phyloP scores from a whole-genome alignment of 225 moss, liverwort and hornwort species.

The Neckera pumila region DNA sequence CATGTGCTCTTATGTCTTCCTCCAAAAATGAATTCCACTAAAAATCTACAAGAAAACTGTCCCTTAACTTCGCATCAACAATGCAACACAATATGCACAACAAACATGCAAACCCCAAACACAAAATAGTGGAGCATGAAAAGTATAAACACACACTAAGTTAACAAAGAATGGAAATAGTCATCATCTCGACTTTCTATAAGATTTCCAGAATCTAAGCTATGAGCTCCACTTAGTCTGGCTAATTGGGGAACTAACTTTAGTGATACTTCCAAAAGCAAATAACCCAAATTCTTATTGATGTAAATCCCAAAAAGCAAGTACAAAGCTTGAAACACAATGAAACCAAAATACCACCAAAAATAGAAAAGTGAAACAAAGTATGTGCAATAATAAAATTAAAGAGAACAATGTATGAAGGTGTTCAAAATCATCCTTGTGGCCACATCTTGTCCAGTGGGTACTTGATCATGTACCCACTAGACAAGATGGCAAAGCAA shows the following conservation, averaged over 20 bases:
- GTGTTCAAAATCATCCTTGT: neutral
- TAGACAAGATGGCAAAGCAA: too few relatives aligned
- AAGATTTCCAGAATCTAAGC: neutral
- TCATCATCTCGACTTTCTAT: neutral
- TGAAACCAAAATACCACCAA: neutral
- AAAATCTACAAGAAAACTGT: neutral
- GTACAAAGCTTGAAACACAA: neutral
- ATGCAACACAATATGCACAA: neutral
- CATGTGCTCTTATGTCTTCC: neutral
- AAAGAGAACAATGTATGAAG: neutral
- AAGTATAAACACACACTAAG: neutral
- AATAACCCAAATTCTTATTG: neutral
- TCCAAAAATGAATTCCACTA: neutral
- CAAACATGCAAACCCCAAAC: neutral
- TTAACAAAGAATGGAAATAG: neutral
- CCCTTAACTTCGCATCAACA: neutral
- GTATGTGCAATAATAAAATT: neutral
- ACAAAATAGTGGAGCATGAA: neutral
- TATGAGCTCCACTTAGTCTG: neutral
- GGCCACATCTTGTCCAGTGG: too few relatives aligned
- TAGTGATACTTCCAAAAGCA: neutral
- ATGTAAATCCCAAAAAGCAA: neutral
- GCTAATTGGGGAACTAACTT: neutral
- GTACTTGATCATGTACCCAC: neutral
- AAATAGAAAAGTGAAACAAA: neutral